phyloP scores from a whole-genome alignment of 1,139 yeast genomes.

The Debaryomyces subglobosus region DNA sequence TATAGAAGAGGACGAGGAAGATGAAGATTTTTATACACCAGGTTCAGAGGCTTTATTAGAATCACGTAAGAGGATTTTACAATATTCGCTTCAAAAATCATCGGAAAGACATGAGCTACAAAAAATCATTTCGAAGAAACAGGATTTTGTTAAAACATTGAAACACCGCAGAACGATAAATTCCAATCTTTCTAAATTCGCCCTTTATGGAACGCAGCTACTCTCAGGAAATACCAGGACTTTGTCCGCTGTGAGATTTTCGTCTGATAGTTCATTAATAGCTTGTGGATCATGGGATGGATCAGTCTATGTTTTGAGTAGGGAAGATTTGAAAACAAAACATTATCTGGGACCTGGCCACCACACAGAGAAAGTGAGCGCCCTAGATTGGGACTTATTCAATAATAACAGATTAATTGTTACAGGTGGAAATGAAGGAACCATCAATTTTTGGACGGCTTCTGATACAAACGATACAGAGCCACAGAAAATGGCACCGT shows the following conservation, averaged over 20 bases:
- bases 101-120: constrained; percentile 39
- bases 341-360: constrained; percentile 31
- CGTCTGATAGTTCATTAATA: constrained; percentile 32
- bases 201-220: constrained; percentile 69
- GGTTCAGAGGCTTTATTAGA: constrained; percentile 62
- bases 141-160: constrained; percentile 33
- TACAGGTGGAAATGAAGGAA: constrained; percentile 71
- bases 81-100: constrained; percentile 52
- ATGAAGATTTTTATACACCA: constrained; percentile 85
- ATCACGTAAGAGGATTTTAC: constrained; percentile 55
- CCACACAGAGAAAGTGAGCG: constrained; percentile 67
- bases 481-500: constrained; percentile 18
- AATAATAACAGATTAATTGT: constrained; percentile 27
- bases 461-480: constrained; percentile 10
- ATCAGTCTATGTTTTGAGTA: constrained; percentile 52
- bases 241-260: constrained; percentile 59
- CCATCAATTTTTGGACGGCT: constrained; percentile 49
- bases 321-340: constrained; percentile 36
- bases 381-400: constrained; percentile 60
- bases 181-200: constrained; percentile 37
- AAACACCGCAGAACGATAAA: constrained; percentile 52
- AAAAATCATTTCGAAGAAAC: constrained; percentile 19
- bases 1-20: constrained; percentile 44
- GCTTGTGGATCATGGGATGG: constrained; percentile 92
- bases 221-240: constrained; percentile 64